A percentile compares a stretch with the other conserved stretches of the same genome.
Conservation (phyloP, 2,329 filamentous ascomycete species). For the Trichoderma brevicompactum region DNA sequence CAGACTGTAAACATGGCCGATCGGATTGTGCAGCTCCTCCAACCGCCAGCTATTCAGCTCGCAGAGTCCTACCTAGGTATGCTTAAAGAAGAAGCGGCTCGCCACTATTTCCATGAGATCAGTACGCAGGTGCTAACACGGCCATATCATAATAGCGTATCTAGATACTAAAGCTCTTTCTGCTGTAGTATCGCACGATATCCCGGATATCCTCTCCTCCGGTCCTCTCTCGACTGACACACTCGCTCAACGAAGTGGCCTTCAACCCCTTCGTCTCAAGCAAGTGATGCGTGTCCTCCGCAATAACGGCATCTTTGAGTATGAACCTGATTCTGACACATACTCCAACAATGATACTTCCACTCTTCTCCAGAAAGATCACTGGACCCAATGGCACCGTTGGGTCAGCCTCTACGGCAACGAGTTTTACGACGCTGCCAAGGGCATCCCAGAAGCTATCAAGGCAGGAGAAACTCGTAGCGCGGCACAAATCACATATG, state of each 20-base stretch:
- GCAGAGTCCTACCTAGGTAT: constrained; percentile 25
- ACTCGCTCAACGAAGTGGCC: constrained; percentile 5
- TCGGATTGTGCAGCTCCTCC: constrained; percentile 12
- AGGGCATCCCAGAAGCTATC: constrained; percentile 44
- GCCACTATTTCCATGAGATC: background rate
- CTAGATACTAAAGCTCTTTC: constrained; percentile 25
- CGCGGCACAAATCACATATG: constrained; percentile 47
- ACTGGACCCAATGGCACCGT: constrained; percentile 52
- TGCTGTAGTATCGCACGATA: constrained; percentile 15
- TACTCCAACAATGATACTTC: constrained; percentile 46
- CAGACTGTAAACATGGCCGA: constrained; percentile 23
- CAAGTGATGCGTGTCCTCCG: constrained; percentile 25
- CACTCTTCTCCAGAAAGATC: constrained; percentile 39
- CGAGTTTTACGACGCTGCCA: constrained; percentile 50
- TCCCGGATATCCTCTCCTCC: constrained; percentile 15
- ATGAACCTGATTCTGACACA: constrained; percentile 34
- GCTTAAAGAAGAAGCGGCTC: background rate
- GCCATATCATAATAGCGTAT: background rate
- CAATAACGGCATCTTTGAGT: constrained; percentile 44
- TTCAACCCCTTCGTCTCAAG: constrained; percentile 25
- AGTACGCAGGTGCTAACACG: background rate
- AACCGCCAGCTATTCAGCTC: constrained; percentile 16
- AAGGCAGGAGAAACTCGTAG: constrained; percentile 33
- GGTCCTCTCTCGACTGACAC: background rate
- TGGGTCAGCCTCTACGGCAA: constrained; percentile 51